Evolutionary conservation across 352 stramenopile species (phyloP).

Genomic region (Pythium periplocum): DNA sequence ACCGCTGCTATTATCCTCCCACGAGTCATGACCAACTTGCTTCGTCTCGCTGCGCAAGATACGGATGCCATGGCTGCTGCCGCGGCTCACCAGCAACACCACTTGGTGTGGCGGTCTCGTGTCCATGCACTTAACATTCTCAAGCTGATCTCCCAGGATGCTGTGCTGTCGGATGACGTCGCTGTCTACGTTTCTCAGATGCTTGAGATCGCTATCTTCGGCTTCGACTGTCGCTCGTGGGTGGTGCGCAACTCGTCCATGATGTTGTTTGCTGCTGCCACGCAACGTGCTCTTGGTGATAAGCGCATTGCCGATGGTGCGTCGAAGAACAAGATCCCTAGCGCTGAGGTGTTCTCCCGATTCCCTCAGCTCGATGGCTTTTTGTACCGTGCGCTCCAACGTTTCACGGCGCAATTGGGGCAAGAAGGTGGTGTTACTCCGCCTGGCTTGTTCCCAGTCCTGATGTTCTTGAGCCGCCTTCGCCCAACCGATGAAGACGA

Average conservation of each 20-base stretch:
- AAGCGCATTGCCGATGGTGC: constrained; percentile 79
- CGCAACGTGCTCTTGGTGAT: constrained; percentile 74
- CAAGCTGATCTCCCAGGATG: constrained; percentile 87
- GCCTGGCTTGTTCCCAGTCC: constrained; percentile 63
- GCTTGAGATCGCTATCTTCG: constrained; percentile 75
- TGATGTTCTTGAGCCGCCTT: constrained; percentile 78
- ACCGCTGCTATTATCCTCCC: constrained; percentile 70
- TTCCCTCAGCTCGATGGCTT: constrained; percentile 68
- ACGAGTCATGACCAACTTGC: constrained; percentile 61
- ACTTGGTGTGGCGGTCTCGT: constrained; percentile 63
- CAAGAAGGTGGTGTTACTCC: constrained; percentile 25
- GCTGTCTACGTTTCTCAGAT: constrained; percentile 80
- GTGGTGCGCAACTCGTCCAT: constrained; percentile 89
- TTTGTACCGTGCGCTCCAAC: constrained; percentile 47
- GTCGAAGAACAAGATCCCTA: constrained; percentile 53
- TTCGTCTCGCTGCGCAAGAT: constrained; percentile 58
- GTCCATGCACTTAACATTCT: constrained; percentile 89
- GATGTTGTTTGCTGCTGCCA: constrained; percentile 87
- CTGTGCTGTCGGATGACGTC: constrained; percentile 80
- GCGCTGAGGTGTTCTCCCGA: constrained; percentile 71
- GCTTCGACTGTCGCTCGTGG: constrained; percentile 83
- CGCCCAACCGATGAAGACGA: constrained; percentile 55
- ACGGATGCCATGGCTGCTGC: constrained; percentile 34
- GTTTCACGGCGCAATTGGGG: constrained; percentile 20
- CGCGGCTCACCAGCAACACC: constrained; percentile 27